These are phyloP conservation scores for Pseudogymnoascus sp. DNA, from an alignment of 2,329 filamentous ascomycete genomes.

Conservation along the genomic window DNA sequence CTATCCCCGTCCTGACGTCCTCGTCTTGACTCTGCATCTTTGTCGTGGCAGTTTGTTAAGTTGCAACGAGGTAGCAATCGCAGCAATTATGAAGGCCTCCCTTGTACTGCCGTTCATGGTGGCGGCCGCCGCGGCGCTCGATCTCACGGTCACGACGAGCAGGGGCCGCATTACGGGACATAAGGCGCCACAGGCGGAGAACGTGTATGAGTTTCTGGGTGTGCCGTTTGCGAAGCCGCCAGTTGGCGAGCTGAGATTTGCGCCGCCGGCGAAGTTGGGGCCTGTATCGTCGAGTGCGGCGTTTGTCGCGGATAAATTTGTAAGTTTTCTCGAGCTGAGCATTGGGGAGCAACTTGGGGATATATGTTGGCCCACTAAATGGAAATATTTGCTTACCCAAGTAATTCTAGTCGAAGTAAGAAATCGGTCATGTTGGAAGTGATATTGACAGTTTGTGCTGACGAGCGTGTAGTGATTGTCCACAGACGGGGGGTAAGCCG, in stretches of 20 bases:
- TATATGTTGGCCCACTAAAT: neutral
- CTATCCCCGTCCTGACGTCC: neutral
- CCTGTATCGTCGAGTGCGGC: neutral
- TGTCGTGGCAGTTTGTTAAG: neutral
- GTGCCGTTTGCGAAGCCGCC: constrained; percentile 10
- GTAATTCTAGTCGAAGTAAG: neutral
- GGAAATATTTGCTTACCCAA: neutral
- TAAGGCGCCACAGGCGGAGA: neutral
- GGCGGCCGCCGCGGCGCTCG: neutral
- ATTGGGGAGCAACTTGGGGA: neutral
- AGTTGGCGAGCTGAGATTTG: neutral
- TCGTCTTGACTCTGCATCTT: neutral
- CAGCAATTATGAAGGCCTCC: neutral
- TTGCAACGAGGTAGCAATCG: neutral
- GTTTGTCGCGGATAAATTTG: neutral
- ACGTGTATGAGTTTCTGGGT: constrained; percentile 9
- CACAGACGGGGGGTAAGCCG: neutral
- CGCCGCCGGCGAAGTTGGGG: neutral
- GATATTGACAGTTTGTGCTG: neutral
- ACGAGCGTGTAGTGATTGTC: neutral
- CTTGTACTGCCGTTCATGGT: neutral
- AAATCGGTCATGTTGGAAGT: neutral
- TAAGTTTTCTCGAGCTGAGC: neutral
- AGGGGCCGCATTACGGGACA: neutral
- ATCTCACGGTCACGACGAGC: neutral